Base-by-base conservation (phyloP, 2,329 filamentous ascomycete species). In the Aspergillus tubingensis region DNA sequence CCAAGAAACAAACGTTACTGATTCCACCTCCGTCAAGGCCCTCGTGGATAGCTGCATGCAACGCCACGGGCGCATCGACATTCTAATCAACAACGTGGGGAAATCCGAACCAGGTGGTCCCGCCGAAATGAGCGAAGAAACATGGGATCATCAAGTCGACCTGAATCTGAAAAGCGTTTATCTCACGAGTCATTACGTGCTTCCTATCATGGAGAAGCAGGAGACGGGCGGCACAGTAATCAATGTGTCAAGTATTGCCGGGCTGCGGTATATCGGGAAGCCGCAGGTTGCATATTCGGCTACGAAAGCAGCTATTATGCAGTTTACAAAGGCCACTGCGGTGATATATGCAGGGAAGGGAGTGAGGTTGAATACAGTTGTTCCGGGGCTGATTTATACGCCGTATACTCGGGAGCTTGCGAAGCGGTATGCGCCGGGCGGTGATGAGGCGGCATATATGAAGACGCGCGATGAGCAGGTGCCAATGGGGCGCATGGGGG, bases 41-140 rank as follows among this genome's bases (percentile, higher is more conserved):
- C 69, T 87, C 0, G 80, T 88, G 3, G 79, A 83, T 36, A 78
- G 79, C 0, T 86, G 84, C 48, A 67, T 85, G 17, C 68, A 75
- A 0, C 81, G 80, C 41, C 80, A 86, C 61, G 83, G 84, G 8
- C 79, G 82, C 5, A 82, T 87, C 56, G 86, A 88, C 63, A 83
- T 88, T 21, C 73, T 88, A 0, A 70, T 88, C 15, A 86, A 86
- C 63, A 87, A 87, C 55, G 85, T 87, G 3, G 86, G 86, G 2
- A 80, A 80, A 55, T 83, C 81, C 0, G 83, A 86, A 60, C 80
- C 79, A 0, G 84, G 84, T 0, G 77, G 78, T 30, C 80, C 84
- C 0, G 83, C 79, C 0, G 72, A 69, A 0, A 81, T 86, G 76
- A 49, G 58, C 0, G 83, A 86, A 57, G 75, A 77, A 1, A 66